Evolutionary conservation across 345 rosid genomes (phyloP).

Genomic region (Camelina neglecta): DNA sequence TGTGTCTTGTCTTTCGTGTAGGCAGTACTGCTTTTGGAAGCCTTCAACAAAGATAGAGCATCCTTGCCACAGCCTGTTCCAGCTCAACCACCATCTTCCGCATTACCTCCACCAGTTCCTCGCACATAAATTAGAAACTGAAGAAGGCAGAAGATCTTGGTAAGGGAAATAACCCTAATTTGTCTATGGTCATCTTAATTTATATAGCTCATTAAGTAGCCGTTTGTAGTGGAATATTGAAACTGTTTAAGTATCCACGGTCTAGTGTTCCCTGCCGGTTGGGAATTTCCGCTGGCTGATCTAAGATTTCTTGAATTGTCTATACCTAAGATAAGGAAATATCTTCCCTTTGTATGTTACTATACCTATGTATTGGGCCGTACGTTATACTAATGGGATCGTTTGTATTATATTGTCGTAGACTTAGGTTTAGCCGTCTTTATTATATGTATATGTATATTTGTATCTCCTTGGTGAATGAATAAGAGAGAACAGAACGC

Average conservation of each 20-base stretch:
- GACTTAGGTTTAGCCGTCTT: too few relatives aligned
- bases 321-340: background rate
- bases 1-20: constrained; percentile 42
- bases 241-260: background rate
- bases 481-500: too few relatives aligned
- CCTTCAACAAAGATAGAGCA: constrained; percentile 95
- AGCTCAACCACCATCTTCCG: constrained; percentile 68
- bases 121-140: constrained; percentile 90
- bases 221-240: background rate
- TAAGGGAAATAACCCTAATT: constrained; percentile 43
- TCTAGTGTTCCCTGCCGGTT: background rate
- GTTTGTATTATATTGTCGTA: too few relatives aligned
- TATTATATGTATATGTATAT: too few relatives aligned
- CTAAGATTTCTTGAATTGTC: background rate
- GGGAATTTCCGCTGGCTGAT: background rate
- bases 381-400: too few relatives aligned
- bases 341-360: background rate
- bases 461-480: too few relatives aligned
- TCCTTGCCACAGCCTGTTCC: constrained; percentile 82
- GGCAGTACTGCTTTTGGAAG: constrained; percentile 89
- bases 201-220: background rate
- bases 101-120: constrained; percentile 76
- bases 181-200: constrained; percentile 3
- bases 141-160: constrained; percentile 98
- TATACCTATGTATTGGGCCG: too few relatives aligned